Evolutionary conservation across 129 eudicot species (phyloP).

Genomic region (Daucus carota): DH1_v3.0 NC_030386.2:5396501-5397000

Average conservation of each 20-base stretch:
- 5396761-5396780: slow-evolving; percentile 53
- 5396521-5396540: background rate
- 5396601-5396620: background rate
- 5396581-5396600: background rate
- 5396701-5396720: slow-evolving; percentile 69
- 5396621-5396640: background rate
- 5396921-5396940: slow-evolving; percentile 70
- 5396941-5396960: slow-evolving; percentile 92
- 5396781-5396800: slow-evolving; percentile 62
- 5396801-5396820: background rate
- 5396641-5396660: background rate
- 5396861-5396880: background rate
- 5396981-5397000: slow-evolving; percentile 41
- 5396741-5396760: slow-evolving; percentile 33
- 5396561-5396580: background rate
- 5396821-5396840: no score
- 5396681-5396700: slow-evolving; percentile 23
- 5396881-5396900: background rate
- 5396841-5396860: background rate
- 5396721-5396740: slow-evolving; percentile 81
- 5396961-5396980: slow-evolving; percentile 74
- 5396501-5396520: background rate
- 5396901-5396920: slow-evolving; percentile 76
- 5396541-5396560: background rate
- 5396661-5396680: background rate